Base-by-base conservation (phyloP, 352 stramenopile genomes). In the Phytophthora niederhauseri region DNA sequence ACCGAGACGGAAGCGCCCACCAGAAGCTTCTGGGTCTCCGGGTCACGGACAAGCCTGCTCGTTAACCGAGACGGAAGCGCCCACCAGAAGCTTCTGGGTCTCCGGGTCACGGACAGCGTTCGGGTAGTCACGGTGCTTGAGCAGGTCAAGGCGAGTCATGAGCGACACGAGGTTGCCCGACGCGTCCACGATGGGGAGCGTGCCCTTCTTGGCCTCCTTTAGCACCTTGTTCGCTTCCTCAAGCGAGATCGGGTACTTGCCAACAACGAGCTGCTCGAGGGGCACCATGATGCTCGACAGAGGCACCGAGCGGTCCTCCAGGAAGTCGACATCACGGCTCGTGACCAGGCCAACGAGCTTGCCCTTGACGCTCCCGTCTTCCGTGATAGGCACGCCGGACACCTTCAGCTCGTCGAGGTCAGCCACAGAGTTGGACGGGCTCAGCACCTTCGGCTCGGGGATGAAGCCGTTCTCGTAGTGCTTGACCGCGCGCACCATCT, bases 381-480 rank as follows among this genome's bases (percentile, higher is more conserved):
- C 90, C 9, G 98, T 99, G 65, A 99, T 98, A 15, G 98, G 98
- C 62, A 99, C 98, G 31, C 97, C 97, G 12, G 95, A 99, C 38
- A 91, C 85, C 75, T 99, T 99, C 50, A 99, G 91, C 52, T 81
- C 30, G 61, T 98, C 85, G 17, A 99, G 89, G 75, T 99, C 94
- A 6, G 77, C 89, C 24, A 99, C 86, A 6, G 97, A 99, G 76
- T 95, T 72, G 34, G 90, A 80, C 2, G 97, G 95, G 26, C 85
- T 94, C 24, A 99, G 81, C 73, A 97, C 98, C 62, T 98, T 92
- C n/a, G 97, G 97, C 76, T 98, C 93, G 43, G 96, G 92, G 76
- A 99, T 99, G 84, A 99, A 99, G 49, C 98, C 98, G 82, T 99
- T 99, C 80, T 99, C 98, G 78, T 97, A 99, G 52, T 93, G 91